Percentiles rank a stretch among this genome's conserved stretches.
phyloP scores from a whole-genome alignment of 1,284 basidiomycete genomes.

The Leccinum griseonigrum region DNA sequence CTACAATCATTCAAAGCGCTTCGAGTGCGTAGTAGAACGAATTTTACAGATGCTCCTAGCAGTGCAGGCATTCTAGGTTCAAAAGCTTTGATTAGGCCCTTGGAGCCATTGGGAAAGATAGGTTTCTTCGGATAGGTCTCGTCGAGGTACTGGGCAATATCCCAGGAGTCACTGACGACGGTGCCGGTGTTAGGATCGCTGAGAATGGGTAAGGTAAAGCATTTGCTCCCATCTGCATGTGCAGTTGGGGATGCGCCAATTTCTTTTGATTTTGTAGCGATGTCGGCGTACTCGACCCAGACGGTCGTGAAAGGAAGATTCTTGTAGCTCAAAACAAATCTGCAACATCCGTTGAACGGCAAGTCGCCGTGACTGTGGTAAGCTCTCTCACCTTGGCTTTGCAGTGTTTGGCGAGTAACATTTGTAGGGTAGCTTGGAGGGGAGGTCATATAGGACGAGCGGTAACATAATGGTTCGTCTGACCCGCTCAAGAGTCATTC shows the following conservation, averaged over 20 bases:
- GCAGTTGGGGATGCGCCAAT: slow-evolving; percentile 26
- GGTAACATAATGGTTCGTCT: background rate
- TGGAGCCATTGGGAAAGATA: background rate
- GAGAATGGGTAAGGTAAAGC: slow-evolving; percentile 36
- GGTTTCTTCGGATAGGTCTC: background rate
- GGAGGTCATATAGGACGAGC: background rate
- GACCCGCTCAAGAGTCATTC: background rate
- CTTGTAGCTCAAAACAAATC: slow-evolving; percentile 32
- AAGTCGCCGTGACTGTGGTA: background rate
- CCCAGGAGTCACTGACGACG: slow-evolving; percentile 30
- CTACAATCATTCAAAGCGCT: background rate
- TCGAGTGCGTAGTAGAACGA: background rate
- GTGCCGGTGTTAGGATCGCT: slow-evolving; percentile 33
- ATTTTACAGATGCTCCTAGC: background rate
- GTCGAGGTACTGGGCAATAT: background rate
- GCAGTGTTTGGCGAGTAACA: background rate
- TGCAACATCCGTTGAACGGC: background rate
- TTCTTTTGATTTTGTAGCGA: slow-evolving; percentile 25
- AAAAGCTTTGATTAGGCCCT: background rate
- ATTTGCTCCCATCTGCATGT: slow-evolving; percentile 11
- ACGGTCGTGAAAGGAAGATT: slow-evolving; percentile 29
- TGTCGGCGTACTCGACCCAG: slow-evolving; percentile 33
- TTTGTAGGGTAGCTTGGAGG: background rate
- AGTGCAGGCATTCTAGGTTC: background rate
- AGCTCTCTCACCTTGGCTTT: background rate